phyloP scores from a whole-genome alignment of 2,329 filamentous ascomycete species.

The Trichoderma semiorbis region DNA sequence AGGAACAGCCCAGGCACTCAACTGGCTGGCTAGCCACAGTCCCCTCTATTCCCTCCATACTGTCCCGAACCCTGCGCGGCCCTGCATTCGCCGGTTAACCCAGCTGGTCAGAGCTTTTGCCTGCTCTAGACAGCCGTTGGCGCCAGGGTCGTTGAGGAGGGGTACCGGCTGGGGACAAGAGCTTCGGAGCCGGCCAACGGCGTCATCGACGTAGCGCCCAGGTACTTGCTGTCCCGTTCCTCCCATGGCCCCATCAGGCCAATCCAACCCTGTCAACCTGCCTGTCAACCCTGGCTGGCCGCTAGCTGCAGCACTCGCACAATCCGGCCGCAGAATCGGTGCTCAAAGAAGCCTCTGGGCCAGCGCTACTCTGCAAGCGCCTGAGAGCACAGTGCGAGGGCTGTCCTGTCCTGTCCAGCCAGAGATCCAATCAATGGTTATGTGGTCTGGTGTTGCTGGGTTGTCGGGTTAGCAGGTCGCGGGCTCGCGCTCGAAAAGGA shows the following conservation, averaged over 20 bases:
- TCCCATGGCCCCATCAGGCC: background rate
- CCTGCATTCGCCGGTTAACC: slow-evolving; percentile 19
- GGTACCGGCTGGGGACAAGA: slow-evolving; percentile 11
- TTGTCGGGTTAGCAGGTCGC: background rate
- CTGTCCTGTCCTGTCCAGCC: no score
- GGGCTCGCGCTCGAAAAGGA: background rate
- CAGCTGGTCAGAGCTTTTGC: slow-evolving; percentile 10
- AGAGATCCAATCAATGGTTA: background rate
- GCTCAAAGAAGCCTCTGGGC: slow-evolving; percentile 9
- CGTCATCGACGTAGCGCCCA: background rate
- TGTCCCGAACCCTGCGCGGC: slow-evolving; percentile 4
- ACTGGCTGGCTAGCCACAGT: background rate
- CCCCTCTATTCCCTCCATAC: background rate
- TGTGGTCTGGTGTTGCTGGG: no score
- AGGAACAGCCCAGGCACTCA: background rate
- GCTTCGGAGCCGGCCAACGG: background rate
- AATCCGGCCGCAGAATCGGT: slow-evolving; percentile 12
- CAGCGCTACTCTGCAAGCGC: background rate
- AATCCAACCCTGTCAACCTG: slow-evolving; percentile 4
- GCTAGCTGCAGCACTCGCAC: background rate
- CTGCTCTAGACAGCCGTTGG: slow-evolving; percentile 1
- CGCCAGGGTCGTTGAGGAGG: background rate
- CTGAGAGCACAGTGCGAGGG: background rate
- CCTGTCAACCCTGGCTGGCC: slow-evolving; percentile 12
- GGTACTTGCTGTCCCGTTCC: background rate